Conservation (phyloP, 805 yeast genomes). For the Candida peoriensis region DNA sequence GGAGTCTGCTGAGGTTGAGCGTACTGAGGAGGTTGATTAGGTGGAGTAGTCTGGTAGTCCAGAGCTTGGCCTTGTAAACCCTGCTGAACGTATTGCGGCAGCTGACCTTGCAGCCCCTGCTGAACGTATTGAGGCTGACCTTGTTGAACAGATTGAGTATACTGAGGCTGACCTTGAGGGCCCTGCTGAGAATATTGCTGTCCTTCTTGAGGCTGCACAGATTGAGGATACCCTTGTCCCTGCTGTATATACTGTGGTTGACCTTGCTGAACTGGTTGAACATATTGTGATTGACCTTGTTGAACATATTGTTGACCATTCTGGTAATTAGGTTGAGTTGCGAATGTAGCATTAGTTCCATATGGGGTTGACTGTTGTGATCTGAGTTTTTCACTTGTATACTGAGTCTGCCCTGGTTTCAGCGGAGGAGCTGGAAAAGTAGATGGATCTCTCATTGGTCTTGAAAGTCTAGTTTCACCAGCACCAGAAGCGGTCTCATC, state of each 20-base stretch:
- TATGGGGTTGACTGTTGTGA: slow-evolving; percentile 5
- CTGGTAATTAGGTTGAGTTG: slow-evolving; percentile 10
- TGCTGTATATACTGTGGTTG: slow-evolving; percentile 4
- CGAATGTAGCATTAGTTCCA: slow-evolving; percentile 5
- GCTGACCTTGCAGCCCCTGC: neutral
- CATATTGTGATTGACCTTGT: slow-evolving; percentile 9
- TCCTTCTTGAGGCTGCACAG: slow-evolving; percentile 1
- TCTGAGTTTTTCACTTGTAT: slow-evolving; percentile 18
- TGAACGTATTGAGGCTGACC: slow-evolving; percentile 4
- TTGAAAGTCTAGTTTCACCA: slow-evolving; percentile 9
- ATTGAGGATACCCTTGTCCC: slow-evolving; percentile 2
- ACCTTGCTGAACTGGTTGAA: slow-evolving; percentile 2
- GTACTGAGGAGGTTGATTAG: neutral
- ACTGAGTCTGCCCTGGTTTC: slow-evolving; percentile 32
- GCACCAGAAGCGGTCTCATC: too few species aligned
- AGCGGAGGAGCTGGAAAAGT: slow-evolving; percentile 35
- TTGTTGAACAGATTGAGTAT: slow-evolving; percentile 3
- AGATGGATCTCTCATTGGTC: slow-evolving; percentile 13
- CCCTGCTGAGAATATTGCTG: too few species aligned
- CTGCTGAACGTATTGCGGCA: slow-evolving; percentile 2
- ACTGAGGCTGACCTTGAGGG: slow-evolving; percentile 11
- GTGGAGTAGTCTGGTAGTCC: neutral
- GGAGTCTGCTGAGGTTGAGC: slow-evolving; percentile 2
- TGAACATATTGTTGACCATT: slow-evolving; percentile 8
- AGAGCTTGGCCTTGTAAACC: slow-evolving; percentile 1